Evolutionary conservation across 495 filamentous ascomycete genomes (phyloP).

Genomic region (Penicillium coprophilum): DNA sequence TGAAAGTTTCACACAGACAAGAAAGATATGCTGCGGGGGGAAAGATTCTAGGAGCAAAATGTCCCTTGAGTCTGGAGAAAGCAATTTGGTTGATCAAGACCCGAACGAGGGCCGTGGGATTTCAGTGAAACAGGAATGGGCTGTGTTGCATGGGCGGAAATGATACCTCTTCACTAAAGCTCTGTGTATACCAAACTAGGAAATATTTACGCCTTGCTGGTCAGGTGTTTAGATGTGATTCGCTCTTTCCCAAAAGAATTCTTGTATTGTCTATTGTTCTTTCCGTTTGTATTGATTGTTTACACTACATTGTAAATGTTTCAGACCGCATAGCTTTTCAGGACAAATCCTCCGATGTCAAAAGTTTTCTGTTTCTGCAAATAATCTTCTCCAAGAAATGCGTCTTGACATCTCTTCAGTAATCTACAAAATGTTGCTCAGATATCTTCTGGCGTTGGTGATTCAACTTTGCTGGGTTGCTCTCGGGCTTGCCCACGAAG

Average conservation of each 20-base stretch:
- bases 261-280: neutral
- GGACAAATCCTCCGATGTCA: neutral
- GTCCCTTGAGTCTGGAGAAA: neutral
- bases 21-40: neutral
- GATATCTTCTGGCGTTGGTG: neutral
- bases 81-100: no score
- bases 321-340: neutral
- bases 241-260: neutral
- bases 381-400: neutral
- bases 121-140: conserved; percentile 4
- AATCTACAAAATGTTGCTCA: neutral
- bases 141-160: neutral
- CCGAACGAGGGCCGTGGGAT: neutral
- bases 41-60: neutral
- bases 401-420: neutral
- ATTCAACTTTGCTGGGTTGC: conserved; percentile 5
- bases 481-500: neutral
- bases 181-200: neutral
- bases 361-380: no score
- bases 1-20: neutral
- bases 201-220: neutral
- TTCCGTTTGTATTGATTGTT: neutral
- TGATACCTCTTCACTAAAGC: neutral
- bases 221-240: neutral
- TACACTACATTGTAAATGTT: neutral